Percentiles rank a stretch among this genome's conserved stretches.
Evolutionary conservation across 345 rosid species (phyloP).

Genomic region (Noccaea caerulescens): DNA sequence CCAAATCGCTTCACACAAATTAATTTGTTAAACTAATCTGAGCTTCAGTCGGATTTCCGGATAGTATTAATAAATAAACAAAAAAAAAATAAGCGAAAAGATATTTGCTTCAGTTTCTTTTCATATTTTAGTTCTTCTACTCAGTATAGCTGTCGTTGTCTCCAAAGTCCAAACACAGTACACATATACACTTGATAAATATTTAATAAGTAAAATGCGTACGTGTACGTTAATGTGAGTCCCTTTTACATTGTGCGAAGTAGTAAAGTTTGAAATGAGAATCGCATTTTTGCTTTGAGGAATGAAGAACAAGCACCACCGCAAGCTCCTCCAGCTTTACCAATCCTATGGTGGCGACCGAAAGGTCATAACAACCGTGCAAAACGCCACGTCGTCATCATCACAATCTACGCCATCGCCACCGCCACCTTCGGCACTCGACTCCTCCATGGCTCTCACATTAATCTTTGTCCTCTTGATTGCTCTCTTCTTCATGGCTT

Average conservation of each 20-base stretch:
- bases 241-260: not conserved
- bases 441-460: conserved; percentile 55
- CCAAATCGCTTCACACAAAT: too few species aligned
- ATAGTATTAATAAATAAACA: too few species aligned
- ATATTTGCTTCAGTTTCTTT: too few species aligned
- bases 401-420: not conserved
- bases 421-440: conserved; percentile 30
- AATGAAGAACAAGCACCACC: conserved; percentile 22
- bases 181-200: not conserved
- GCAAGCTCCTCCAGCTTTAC: conserved; percentile 29
- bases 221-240: conserved; percentile 9
- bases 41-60: too few species aligned
- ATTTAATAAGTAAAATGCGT: not conserved
- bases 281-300: not conserved
- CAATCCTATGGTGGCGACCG: not conserved
- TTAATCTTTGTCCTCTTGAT: conserved; percentile 52
- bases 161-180: not conserved
- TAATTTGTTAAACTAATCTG: too few species aligned
- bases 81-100: too few species aligned
- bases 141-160: not conserved
- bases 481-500: conserved; percentile 64
- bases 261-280: not conserved
- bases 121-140: too few species aligned
- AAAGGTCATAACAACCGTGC: conserved; percentile 15
- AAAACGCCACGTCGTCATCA: conserved; percentile 30